Evolutionary conservation across 441 rosid genomes (phyloP), one percentile per base, ranked within the genome.

Genomic region (Gossypium davidsonii): DNA sequence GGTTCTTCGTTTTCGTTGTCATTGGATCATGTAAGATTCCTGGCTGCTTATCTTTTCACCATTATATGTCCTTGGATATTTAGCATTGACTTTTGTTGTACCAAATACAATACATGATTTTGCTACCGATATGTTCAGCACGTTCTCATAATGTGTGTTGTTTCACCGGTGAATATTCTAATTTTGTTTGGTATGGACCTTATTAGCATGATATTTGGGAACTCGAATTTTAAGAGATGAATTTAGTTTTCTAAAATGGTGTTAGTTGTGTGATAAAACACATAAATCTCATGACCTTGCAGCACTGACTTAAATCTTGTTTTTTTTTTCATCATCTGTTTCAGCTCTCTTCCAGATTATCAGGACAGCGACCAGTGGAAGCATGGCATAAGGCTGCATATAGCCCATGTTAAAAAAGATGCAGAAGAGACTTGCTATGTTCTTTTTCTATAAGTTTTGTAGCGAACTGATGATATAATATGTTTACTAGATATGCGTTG

Each of bases 271-370:
- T 56, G 11, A 56, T 56, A 56, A 56, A 56, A 20, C 21, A 12
- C 11, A 56, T 20, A 20, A 56, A 18, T 20, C 10, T n/a, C 1
- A 0, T 63, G 0, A 37, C 52, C 25, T 12, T 23, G 15, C 15
- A 44, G 62, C 44, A 63, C 46, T 28, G 49, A 21, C 76, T 76
- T 11, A 6, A 14, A 15, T 60, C 39, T 34, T 34, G 39, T 56
- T 18, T 61, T 2, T 25, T 25, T 58, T 74, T 25, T 25, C 56
- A 1, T 78, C 78, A 3, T 72, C 48, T 76, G 46, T 42, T 74
- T 75, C 97, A 89, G 95, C 95, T 77, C 88, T 92, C 14, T 94
- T 92, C 86, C 98, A 94, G 90, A 92, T 94, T 63, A 92, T 94
- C 83, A 86, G 98, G 84, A 94, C 95, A 1, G 96, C 97, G 9